Evolutionary conservation across 345 rosid genomes (phyloP).

Genomic region (Clarkia xantiana): DNA sequence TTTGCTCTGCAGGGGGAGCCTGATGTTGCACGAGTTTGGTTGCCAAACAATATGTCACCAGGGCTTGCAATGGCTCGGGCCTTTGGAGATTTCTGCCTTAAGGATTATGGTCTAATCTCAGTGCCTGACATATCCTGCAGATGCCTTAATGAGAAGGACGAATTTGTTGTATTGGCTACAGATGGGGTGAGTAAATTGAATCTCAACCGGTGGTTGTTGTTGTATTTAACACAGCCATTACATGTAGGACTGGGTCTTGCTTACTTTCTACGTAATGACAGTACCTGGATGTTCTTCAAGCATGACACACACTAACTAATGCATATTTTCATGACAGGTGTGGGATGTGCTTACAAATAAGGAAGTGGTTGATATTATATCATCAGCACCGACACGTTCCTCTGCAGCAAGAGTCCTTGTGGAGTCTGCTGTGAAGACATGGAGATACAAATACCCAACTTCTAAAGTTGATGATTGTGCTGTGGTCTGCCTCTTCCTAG

Average conservation of each 20-base stretch:
- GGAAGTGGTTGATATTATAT: constrained; percentile 73
- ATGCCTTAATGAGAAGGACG: constrained; percentile 56
- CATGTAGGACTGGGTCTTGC: no score
- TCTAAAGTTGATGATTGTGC: constrained; percentile 97
- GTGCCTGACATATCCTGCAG: constrained; percentile 78
- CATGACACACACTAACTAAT: neutral
- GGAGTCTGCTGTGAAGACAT: constrained; percentile 72
- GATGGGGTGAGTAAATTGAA: constrained; percentile 58
- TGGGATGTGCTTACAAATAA: constrained; percentile 95
- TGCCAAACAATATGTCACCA: constrained; percentile 84
- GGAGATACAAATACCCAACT: constrained; percentile 89
- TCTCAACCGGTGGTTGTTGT: neutral
- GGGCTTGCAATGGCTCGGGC: constrained; percentile 99
- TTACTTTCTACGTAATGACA: no score
- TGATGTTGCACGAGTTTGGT: constrained; percentile 93
- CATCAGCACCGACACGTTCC: constrained; percentile 56
- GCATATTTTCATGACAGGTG: constrained; percentile 23
- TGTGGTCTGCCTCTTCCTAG: constrained; percentile 80
- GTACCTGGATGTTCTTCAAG: no score
- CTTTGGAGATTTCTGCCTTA: constrained; percentile 96
- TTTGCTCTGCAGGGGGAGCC: constrained; percentile 96
- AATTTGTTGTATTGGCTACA: constrained; percentile 84
- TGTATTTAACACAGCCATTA: neutral
- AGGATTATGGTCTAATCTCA: constrained; percentile 90
- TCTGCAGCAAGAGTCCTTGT: constrained; percentile 72